Evolutionary conservation across 2,329 filamentous ascomycete genomes (phyloP), one percentile per base, ranked within the genome.

Genomic region (Chrysoporthe deuterocubensis): DNA sequence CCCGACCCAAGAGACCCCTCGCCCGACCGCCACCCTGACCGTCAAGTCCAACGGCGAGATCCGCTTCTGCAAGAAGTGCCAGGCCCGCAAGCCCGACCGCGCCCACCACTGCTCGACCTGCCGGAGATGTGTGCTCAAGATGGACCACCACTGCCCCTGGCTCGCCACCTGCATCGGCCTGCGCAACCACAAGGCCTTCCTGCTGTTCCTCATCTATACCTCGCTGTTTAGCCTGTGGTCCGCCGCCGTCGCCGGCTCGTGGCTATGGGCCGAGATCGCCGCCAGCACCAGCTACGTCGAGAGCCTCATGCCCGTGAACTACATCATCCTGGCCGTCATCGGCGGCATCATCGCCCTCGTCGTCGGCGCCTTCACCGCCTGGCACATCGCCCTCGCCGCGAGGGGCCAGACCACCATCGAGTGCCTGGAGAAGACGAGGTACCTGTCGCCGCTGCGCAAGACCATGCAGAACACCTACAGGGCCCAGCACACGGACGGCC

Each of bases 111-210:
- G 96, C 85, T 97, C 93, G 13, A 96, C 94, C 4, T 99, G 96
- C 81, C 89, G 91, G 73, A 91, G 92, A 75, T 99, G 96, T 78
- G 94, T 99, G 37, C 85, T 99, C 78, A 99, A 99, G 84, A 99
- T 99, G 96, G 96, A 99, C 77, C 96, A 99, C 79, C 96, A 99
- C 81, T 99, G 96, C 78, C 96, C 96, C 18, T 99, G 96, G 96
- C 86, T 99, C 62, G 95, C 96, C 40, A 97, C 93, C 4, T 99
- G 96, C 79, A 92, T 99, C 69, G 96, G 96, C 26, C 83, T 99
- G 71, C 89, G 89, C 76, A 99, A 99, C 80, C 96, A 97, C 84
- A 99, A 99, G 81, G 87, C 94, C 0, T 99, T 99, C 77, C 78
- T 99, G 64, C 85, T 98, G 3, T 99, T 98, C 78, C 84, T 99